phyloP scores from a whole-genome alignment of 805 yeast species.

The Metschnikowia picachoensis region DNA sequence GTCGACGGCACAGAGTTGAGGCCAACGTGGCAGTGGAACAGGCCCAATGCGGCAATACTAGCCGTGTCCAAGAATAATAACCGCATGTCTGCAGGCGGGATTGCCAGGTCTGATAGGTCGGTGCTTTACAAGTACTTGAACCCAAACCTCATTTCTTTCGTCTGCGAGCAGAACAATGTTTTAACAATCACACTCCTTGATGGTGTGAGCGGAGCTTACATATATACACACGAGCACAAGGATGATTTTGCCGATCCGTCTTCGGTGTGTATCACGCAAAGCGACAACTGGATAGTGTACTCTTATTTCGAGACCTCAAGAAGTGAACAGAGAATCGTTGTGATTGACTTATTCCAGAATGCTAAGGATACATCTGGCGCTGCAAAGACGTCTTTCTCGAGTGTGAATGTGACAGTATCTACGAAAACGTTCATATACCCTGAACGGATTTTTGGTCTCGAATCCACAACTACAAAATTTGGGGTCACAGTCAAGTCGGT shows the following conservation, averaged over 20 bases:
- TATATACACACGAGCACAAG: constrained; percentile 38
- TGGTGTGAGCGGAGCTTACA: constrained; percentile 61
- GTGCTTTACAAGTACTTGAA: constrained; percentile 81
- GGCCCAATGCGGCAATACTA: constrained; percentile 17
- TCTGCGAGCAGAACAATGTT: constrained; percentile 26
- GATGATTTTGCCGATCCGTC: constrained; percentile 37
- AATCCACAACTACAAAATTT: constrained; percentile 53
- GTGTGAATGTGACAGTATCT: constrained; percentile 44
- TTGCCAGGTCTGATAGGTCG: constrained; percentile 61
- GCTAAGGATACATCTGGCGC: constrained; percentile 39
- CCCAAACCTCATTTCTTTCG: constrained; percentile 59
- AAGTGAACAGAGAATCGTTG: constrained; percentile 54
- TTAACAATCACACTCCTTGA: constrained; percentile 59
- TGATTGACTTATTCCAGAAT: constrained; percentile 61
- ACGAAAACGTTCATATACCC: constrained; percentile 62
- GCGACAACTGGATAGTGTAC: constrained; percentile 82
- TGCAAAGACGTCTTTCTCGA: constrained; percentile 32
- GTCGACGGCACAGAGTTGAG: constrained; percentile 13
- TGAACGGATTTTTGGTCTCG: constrained; percentile 48
- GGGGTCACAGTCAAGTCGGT: constrained; percentile 70
- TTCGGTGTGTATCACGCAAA: constrained; percentile 53
- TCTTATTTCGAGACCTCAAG: constrained; percentile 49
- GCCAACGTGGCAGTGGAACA: constrained; percentile 30
- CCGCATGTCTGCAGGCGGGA: constrained; percentile 54
- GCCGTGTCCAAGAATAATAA: constrained; percentile 22